Base-by-base conservation (phyloP, 371 early-diverging fungal genomes). In the Quaeritorhiza haematococci region DNA sequence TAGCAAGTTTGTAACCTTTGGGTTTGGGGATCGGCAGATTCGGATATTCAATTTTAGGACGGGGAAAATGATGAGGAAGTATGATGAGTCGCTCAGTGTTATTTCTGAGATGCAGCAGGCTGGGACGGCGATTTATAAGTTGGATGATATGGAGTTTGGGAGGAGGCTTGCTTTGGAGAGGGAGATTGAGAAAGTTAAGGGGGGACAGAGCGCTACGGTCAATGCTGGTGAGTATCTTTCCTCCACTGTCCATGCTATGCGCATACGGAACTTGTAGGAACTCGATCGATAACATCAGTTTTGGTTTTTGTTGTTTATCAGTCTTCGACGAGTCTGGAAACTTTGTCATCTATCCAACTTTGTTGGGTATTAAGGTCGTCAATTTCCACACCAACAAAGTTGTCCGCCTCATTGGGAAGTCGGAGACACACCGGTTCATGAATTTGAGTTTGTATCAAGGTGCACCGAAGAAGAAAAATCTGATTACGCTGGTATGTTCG, bases 131-230 rank as follows among this genome's bases (percentile, higher is more conserved):
- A 64, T 79, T 33, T 79, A 84, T 61, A 84, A 83, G 60, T 67
- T 96, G 43, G 98, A 98, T 68, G 93, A 90, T 61, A 96, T 96
- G 95, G 96, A 96, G 71, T 96, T 94, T 80, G 95, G 96, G 26
- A 79, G 95, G 55, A 79, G 98, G 48, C 61, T 95, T 44, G 94
- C 95, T 2, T 78, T 89, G 4, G 96, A 97, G 56, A 82, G 84
- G 42, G 94, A 95, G 66, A 65, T 96, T 42, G 85, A 87, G 55
- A 87, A 88, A 57, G 73, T 85, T 26, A 67, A 67, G 32, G 70
- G 68, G 0, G 68, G 83, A 3, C 89, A 90, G 60, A 71, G 82
- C 6, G 63, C 62, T 26, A 82, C 74, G 30, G 79, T 80, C 33
- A 96, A 92, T 71, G 91, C 88, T 8, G 79, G 87, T 87, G 68